Evolutionary conservation across 2,329 filamentous ascomycete genomes (phyloP).

Genomic region (Parascedosporium putredinis): DNA sequence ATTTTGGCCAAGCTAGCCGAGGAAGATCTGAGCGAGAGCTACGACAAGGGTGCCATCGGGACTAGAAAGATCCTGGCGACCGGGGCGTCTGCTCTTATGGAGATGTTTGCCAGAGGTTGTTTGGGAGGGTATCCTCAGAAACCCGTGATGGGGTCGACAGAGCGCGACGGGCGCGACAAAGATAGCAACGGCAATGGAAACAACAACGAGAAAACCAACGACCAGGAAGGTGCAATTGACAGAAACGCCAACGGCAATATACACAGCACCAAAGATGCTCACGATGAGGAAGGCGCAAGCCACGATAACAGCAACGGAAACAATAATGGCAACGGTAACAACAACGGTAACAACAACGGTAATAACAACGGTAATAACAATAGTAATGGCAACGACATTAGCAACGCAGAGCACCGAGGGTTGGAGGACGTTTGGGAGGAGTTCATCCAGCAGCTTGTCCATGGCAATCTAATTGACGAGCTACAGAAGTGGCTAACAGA

Average conservation of each 20-base stretch:
- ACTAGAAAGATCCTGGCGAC: conserved; percentile 66
- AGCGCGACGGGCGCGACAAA: background rate
- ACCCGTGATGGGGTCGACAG: background rate
- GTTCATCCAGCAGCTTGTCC: conserved; percentile 53
- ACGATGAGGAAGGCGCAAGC: too few species aligned
- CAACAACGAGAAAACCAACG: conserved; percentile 29
- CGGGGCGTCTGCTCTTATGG: conserved; percentile 57
- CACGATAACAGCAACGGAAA: conserved; percentile 34
- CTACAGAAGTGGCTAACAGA: conserved; percentile 50
- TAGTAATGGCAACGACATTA: conserved; percentile 34
- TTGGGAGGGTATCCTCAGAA: conserved; percentile 46
- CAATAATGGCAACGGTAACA: background rate
- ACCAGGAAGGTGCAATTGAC: too few species aligned
- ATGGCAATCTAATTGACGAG: conserved; percentile 56
- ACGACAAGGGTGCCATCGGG: conserved; percentile 67
- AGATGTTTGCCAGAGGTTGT: conserved; percentile 56
- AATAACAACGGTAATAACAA: background rate
- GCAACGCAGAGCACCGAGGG: conserved; percentile 8
- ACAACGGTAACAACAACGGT: conserved; percentile 34
- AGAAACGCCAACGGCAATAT: too few species aligned
- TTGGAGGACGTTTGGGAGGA: conserved; percentile 56
- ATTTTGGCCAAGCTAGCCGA: conserved; percentile 52
- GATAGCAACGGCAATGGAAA: conserved; percentile 24
- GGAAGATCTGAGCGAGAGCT: conserved; percentile 67
- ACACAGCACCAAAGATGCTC: too few species aligned